phyloP scores from a whole-genome alignment of 768 basidiomycete species.

The Lactarius pseudohatsudake region DNA sequence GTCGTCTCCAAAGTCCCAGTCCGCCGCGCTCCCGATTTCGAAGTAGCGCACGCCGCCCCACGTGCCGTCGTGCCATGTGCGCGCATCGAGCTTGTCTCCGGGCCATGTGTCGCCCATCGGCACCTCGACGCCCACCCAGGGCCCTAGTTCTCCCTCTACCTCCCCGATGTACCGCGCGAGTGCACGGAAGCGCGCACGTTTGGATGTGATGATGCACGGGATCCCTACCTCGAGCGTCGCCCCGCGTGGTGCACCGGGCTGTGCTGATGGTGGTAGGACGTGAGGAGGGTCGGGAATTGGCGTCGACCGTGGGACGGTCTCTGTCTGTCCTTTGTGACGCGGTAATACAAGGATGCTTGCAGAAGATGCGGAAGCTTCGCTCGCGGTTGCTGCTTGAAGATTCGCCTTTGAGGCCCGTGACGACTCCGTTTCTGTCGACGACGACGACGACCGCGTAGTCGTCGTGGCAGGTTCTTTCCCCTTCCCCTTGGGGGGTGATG shows the following conservation, averaged over 20 bases:
- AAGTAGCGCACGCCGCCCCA: constrained; percentile 85
- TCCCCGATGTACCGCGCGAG: constrained; percentile 88
- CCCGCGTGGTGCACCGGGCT: constrained; percentile 48
- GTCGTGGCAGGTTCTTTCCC: constrained; percentile 27
- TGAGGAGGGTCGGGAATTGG: constrained; percentile 22
- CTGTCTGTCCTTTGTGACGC: constrained; percentile 41
- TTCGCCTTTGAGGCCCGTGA: not conserved
- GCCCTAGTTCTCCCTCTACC: constrained; percentile 74
- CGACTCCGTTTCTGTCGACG: constrained; percentile 16
- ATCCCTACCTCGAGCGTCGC: constrained; percentile 84
- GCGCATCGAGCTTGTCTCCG: constrained; percentile 52
- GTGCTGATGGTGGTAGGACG: constrained; percentile 11
- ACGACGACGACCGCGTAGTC: constrained; percentile 20
- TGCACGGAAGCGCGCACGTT: constrained; percentile 81
- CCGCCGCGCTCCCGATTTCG: constrained; percentile 62
- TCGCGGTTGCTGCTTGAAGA: constrained; percentile 6
- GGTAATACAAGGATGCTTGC: constrained; percentile 35
- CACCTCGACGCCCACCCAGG: constrained; percentile 92
- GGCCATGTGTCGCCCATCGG: constrained; percentile 62
- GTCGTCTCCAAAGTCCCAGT: constrained; percentile 61
- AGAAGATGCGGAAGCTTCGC: constrained; percentile 31
- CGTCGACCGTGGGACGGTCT: constrained; percentile 35
- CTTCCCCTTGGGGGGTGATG: constrained; percentile 24
- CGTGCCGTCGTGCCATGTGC: constrained; percentile 84
- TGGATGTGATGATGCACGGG: constrained; percentile 85